phyloP scores from a whole-genome alignment of 176 grass and related monocot genomes.

The Cymbopogon citratus region DNA sequence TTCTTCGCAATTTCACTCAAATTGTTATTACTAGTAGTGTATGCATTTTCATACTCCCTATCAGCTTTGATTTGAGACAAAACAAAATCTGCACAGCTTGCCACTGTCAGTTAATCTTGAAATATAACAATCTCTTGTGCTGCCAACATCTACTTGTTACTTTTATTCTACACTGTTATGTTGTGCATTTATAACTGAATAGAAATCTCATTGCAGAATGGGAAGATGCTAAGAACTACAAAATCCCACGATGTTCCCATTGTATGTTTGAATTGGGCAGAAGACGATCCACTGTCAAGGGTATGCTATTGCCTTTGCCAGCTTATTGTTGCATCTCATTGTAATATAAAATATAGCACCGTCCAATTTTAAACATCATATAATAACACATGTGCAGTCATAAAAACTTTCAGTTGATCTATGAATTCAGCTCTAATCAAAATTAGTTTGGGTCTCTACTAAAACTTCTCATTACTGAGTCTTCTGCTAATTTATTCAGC shows the following conservation, averaged over 20 bases:
- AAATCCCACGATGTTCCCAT: constrained; percentile 69
- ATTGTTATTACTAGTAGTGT: not conserved
- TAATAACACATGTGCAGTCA: not conserved
- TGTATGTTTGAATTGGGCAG: constrained; percentile 90
- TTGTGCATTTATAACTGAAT: constrained; percentile 24
- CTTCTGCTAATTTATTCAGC: constrained; percentile 35
- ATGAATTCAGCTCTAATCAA: constrained; percentile 11
- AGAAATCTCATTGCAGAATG: constrained; percentile 64
- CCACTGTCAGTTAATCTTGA: not conserved
- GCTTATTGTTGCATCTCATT: not conserved
- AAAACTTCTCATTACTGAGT: constrained; percentile 2
- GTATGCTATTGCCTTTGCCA: constrained; percentile 35
- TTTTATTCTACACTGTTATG: constrained; percentile 10
- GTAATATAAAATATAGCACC: not conserved
- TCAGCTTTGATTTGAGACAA: not conserved
- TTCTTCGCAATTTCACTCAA: not conserved
- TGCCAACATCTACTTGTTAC: constrained; percentile 16
- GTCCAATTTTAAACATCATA: too few species aligned
- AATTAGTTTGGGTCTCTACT: not conserved
- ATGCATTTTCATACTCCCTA: not conserved
- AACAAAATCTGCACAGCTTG: not conserved
- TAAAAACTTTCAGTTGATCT: not conserved
- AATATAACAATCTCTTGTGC: not conserved
- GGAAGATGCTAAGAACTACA: constrained; percentile 77
- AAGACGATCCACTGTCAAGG: constrained; percentile 48